A percentile compares a stretch with the other conserved stretches of the same genome.
These are phyloP conservation scores for Sparassis latifolia DNA, from an alignment of 1,284 basidiomycete genomes.

Conservation along the genomic window DNA sequence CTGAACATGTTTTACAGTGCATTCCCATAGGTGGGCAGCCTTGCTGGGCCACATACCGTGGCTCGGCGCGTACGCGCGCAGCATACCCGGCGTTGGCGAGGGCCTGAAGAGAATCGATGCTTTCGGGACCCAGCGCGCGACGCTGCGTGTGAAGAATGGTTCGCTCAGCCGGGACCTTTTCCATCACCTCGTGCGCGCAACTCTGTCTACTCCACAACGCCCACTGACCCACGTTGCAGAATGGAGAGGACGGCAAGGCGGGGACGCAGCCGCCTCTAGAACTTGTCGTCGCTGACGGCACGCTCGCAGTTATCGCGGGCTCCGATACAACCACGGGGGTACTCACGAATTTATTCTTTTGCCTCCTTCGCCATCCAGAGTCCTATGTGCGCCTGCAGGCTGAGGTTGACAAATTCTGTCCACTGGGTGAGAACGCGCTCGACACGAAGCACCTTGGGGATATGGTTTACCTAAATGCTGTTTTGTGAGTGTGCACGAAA, in stretches of 20 bases:
- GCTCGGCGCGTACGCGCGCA: slow-evolving; percentile 15
- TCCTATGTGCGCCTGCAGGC: slow-evolving; percentile 37
- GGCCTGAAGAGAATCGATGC: slow-evolving; percentile 15
- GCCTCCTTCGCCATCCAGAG: slow-evolving; percentile 37
- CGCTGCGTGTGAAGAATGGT: slow-evolving; percentile 11
- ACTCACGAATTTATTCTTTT: slow-evolving; percentile 39
- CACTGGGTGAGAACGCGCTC: slow-evolving; percentile 17
- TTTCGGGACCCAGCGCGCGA: slow-evolving; percentile 12
- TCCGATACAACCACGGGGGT: slow-evolving; percentile 50
- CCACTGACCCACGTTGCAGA: slow-evolving; percentile 5
- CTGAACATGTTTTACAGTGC: neutral
- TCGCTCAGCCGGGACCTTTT: slow-evolving; percentile 16
- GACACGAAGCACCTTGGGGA: slow-evolving; percentile 15
- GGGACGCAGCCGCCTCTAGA: slow-evolving; percentile 10
- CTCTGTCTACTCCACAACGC: neutral
- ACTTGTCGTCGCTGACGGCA: slow-evolving; percentile 15
- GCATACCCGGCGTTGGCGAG: slow-evolving; percentile 11
- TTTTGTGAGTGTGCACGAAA: slow-evolving; percentile 15
- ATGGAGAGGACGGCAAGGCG: slow-evolving; percentile 18
- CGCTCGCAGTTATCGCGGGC: slow-evolving; percentile 39
- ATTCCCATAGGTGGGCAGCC: slow-evolving; percentile 8
- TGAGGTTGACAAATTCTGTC: slow-evolving; percentile 37
- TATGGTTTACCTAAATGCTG: slow-evolving; percentile 26
- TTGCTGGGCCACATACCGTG: slow-evolving; percentile 20
- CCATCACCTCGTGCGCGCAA: slow-evolving; percentile 13